Conservation (phyloP, 2,329 filamentous ascomycete genomes). For the Phaeomoniella chlamydospora region DNA sequence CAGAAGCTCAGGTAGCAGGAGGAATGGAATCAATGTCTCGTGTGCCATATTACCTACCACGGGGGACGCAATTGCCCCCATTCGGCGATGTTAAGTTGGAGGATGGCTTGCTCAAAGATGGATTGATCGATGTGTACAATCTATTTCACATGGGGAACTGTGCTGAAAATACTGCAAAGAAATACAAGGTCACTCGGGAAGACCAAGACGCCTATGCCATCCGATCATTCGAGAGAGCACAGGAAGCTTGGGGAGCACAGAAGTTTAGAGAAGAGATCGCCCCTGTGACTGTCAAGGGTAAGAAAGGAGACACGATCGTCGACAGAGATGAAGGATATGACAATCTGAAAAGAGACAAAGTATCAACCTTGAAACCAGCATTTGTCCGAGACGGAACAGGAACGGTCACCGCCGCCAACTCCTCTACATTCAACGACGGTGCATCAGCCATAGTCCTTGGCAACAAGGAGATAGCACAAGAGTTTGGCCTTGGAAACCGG, state of each 20-base stretch:
- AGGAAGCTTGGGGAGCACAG: constrained; percentile 72
- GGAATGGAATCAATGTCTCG: constrained; percentile 98
- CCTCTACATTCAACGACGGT: constrained; percentile 87
- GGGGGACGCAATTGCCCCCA: constrained; percentile 65
- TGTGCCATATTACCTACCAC: constrained; percentile 78
- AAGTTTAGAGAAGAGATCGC: constrained; percentile 82
- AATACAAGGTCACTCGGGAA: constrained; percentile 63
- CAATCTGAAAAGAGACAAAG: constrained; percentile 74
- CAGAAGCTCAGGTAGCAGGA: constrained; percentile 79
- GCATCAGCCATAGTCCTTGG: constrained; percentile 79
- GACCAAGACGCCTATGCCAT: constrained; percentile 88
- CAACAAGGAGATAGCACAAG: constrained; percentile 62
- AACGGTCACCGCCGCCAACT: constrained; percentile 88
- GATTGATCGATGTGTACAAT: constrained; percentile 91
- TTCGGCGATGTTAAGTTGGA: constrained; percentile 82
- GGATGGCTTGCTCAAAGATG: constrained; percentile 88
- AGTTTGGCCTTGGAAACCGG: constrained; percentile 63
- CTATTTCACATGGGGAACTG: constrained; percentile 97
- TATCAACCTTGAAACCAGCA: constrained; percentile 75
- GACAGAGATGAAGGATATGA: constrained; percentile 79
- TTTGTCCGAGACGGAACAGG: constrained; percentile 77
- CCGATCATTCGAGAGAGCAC: constrained; percentile 73
- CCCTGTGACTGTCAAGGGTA: constrained; percentile 69
- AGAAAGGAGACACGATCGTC: constrained; percentile 69
- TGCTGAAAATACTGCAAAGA: constrained; percentile 87